Percentiles rank a stretch among this genome's conserved stretches.
Evolutionary conservation across 2,329 filamentous ascomycete species (phyloP).

Genomic region (Conoideocrella luteorostrata): DNA sequence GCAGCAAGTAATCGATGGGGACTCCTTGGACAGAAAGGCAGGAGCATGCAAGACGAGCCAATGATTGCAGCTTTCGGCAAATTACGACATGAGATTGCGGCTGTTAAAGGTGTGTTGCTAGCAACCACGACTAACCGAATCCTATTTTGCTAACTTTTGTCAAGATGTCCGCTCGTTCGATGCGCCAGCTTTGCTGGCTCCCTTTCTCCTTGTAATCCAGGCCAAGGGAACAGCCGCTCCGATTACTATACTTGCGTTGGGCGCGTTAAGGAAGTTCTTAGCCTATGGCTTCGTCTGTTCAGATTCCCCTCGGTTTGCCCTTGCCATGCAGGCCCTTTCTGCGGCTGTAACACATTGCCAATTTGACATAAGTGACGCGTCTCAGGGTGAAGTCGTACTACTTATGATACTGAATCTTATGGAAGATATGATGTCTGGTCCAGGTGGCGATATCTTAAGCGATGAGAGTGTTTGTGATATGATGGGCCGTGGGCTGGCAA

Average conservation of each 20-base stretch:
- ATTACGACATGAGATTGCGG: slow-evolving; percentile 78
- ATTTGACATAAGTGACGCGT: slow-evolving; percentile 92
- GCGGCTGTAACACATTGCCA: slow-evolving; percentile 95
- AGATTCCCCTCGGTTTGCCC: slow-evolving; percentile 76
- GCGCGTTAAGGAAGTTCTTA: slow-evolving; percentile 93
- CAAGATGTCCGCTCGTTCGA: slow-evolving; percentile 85
- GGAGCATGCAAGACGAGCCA: slow-evolving; percentile 95
- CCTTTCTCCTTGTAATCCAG: slow-evolving; percentile 93
- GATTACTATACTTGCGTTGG: slow-evolving; percentile 89
- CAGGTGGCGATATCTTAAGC: slow-evolving; percentile 86
- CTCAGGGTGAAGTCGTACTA: slow-evolving; percentile 91
- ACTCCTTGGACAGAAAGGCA: slow-evolving; percentile 86
- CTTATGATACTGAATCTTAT: slow-evolving; percentile 93
- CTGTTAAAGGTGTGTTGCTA: slow-evolving; percentile 60
- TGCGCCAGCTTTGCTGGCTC: slow-evolving; percentile 80
- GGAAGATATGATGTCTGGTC: slow-evolving; percentile 96
- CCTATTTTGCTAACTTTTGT: background rate
- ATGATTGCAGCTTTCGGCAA: slow-evolving; percentile 92
- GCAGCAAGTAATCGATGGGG: slow-evolving; percentile 80
- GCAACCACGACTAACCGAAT: too few species aligned
- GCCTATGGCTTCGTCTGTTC: slow-evolving; percentile 86
- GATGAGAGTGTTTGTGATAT: slow-evolving; percentile 98
- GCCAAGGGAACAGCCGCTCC: slow-evolving; percentile 93
- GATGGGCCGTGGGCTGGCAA: slow-evolving; percentile 97
- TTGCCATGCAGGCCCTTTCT: slow-evolving; percentile 91